Base-by-base conservation (phyloP, 1,284 basidiomycete species). In the Meira miltonrushii region DNA sequence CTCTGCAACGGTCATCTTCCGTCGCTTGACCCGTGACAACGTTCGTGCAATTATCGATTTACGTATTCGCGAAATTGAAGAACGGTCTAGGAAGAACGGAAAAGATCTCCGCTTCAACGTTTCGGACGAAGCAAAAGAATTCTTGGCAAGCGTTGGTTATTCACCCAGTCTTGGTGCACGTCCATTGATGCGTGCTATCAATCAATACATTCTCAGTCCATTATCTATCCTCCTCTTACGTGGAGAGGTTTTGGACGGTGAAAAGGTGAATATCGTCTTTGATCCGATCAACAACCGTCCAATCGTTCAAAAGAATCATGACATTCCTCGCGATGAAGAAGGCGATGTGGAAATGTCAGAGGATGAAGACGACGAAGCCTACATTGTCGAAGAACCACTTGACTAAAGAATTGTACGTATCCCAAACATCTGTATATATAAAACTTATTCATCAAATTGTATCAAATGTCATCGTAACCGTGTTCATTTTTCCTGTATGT, bases 191-290 rank as follows among this genome's bases (percentile, higher is more conserved):
- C 85, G 93, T 44, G 85, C 89, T 8, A 95, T 99, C 72, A 92
- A 96, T 80, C 87, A 85, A 72, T 91, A 97, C 78, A 82, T 98
- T 50, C 84, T 98, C 69, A 93, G 95, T 79, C 94, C 94, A 9
- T 81, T 98, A 48, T 92, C 91, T 17, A 82, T 89, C 61, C 84
- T 91, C 81, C 84, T 98, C 52, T 85, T 98, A 50, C 87, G 89
- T 40, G 90, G 89, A 66, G 84, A 86, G 54, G 81, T 95, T 56
- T 84, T 86, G 51, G 82, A 95, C 58, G 83, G 86, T 51, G 92
- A 97, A 61, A 83, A 79, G 0, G 88, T 90, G 8, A 80, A 81
- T 39, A 84, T 97, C 57, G 84, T 84, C 33, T 92, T 92, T 66
- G 92, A 98, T 74, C 85, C 88, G 15, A 86, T 87, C 37, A 84